Conservation (phyloP, 768 basidiomycete species). For the Pleurotus eryngii region DNA sequence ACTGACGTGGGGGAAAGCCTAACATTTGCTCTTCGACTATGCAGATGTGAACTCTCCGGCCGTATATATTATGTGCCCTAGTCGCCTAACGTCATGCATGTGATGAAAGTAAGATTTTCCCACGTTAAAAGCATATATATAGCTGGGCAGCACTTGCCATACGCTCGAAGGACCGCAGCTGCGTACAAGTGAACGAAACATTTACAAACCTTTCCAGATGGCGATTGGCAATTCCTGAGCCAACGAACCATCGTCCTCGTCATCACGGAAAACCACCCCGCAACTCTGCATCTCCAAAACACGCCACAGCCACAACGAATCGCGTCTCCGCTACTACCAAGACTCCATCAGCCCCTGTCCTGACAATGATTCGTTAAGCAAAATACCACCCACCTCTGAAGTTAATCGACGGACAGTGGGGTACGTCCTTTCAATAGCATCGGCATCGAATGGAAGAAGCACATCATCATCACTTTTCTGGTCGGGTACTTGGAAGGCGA, state of each 20-base stretch:
- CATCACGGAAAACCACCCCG: conserved; percentile 7
- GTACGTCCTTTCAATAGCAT: conserved; percentile 3
- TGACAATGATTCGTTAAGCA: too few species aligned
- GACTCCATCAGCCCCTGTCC: too few species aligned
- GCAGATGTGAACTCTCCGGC: too few species aligned
- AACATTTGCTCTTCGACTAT: too few species aligned
- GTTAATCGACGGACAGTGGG: neutral
- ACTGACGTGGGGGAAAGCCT: too few species aligned
- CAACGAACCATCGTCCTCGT: neutral
- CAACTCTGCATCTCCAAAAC: conserved; percentile 6
- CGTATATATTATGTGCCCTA: too few species aligned
- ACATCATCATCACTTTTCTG: neutral
- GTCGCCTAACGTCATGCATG: too few species aligned
- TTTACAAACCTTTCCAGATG: neutral
- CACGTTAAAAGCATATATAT: too few species aligned
- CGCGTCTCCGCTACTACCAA: conserved; percentile 8
- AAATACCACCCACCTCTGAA: conserved; percentile 1
- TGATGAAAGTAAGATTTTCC: too few species aligned
- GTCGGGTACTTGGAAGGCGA: neutral
- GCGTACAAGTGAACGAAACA: too few species aligned
- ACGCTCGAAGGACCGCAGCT: too few species aligned
- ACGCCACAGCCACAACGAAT: neutral
- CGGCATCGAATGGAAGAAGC: neutral
- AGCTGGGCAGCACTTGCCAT: too few species aligned
- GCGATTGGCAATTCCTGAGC: neutral